These are phyloP conservation scores for Umbelopsis sp. DNA, from an alignment of 371 early-diverging fungal genomes.

Conservation along the genomic window DNA sequence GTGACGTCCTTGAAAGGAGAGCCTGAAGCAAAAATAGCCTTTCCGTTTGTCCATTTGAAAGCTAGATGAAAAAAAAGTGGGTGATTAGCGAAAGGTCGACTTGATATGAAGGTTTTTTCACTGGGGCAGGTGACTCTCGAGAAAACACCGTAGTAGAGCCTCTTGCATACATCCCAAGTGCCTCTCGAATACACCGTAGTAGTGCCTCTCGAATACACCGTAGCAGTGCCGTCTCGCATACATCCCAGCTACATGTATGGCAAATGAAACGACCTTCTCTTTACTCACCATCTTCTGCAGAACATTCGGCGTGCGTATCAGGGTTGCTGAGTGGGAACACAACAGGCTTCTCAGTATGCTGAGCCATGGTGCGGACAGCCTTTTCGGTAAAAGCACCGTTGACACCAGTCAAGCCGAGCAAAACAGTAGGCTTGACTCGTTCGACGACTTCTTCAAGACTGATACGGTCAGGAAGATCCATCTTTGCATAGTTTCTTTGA, in stretches of 20 bases:
- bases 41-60: conserved; percentile 63
- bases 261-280: too few relatives aligned
- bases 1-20: conserved; percentile 58
- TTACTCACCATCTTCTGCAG: conserved; percentile 47
- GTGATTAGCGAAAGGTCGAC: not conserved
- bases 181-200: too few relatives aligned
- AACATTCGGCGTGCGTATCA: conserved; percentile 67
- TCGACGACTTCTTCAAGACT: conserved; percentile 59
- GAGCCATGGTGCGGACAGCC: conserved; percentile 62
- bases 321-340: conserved; percentile 72
- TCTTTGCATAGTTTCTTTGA: conserved; percentile 58
- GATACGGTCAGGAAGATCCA: conserved; percentile 54
- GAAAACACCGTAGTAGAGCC: too few relatives aligned
- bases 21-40: conserved; percentile 68
- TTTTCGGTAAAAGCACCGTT: conserved; percentile 63
- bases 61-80: conserved; percentile 29
- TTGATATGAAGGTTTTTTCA: too few relatives aligned
- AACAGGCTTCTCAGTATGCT: conserved; percentile 59
- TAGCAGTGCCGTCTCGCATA: too few relatives aligned
- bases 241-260: not conserved
- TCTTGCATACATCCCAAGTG: too few relatives aligned
- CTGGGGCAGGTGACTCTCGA: too few relatives aligned
- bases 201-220: too few relatives aligned
- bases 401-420: conserved; percentile 66
- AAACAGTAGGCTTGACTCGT: conserved; percentile 62